Percentiles rank a stretch among this genome's conserved stretches.
Conservation (phyloP, 148 eudicot genomes). For the Fagopyrum tataricum region DNA sequence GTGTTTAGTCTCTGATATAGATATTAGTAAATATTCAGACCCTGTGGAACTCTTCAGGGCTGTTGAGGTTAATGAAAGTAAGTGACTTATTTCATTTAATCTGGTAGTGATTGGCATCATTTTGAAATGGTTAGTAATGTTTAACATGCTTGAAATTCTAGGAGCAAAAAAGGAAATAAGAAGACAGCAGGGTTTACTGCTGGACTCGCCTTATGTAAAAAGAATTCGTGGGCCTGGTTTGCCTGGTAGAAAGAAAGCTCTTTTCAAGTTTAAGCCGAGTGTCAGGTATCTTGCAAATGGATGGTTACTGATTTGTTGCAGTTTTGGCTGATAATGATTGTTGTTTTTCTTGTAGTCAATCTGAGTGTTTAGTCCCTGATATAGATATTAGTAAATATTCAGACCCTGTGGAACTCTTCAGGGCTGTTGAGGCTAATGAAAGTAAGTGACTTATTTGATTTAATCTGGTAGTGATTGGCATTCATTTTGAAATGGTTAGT, state of each 20-base stretch:
- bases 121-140: not conserved
- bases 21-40: slow-evolving; percentile 30
- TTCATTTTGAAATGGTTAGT: not conserved
- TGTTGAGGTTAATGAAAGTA: slow-evolving; percentile 50
- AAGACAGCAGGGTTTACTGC: too few relatives aligned
- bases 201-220: too few relatives aligned
- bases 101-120: not conserved
- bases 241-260: slow-evolving; percentile 44
- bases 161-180: slow-evolving; percentile 54
- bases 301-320: too few relatives aligned
- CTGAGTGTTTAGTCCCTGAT: slow-evolving; percentile 26
- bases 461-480: not conserved
- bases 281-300: slow-evolving; percentile 27
- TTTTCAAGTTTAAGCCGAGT: slow-evolving; percentile 38
- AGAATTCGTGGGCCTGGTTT: slow-evolving; percentile 59
- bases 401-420: slow-evolving; percentile 53
- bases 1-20: slow-evolving; percentile 24
- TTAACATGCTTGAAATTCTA: slow-evolving; percentile 19
- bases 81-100: not conserved
- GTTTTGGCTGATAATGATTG: not conserved
- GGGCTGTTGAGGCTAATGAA: slow-evolving; percentile 44
- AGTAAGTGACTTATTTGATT: slow-evolving; percentile 22
- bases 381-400: slow-evolving; percentile 26
- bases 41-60: slow-evolving; percentile 55
- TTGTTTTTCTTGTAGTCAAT: slow-evolving; percentile 29